These are phyloP conservation scores for Chondrostereum purpureum DNA, from an alignment of 1,284 basidiomycete genomes.

Conservation along the genomic window DNA sequence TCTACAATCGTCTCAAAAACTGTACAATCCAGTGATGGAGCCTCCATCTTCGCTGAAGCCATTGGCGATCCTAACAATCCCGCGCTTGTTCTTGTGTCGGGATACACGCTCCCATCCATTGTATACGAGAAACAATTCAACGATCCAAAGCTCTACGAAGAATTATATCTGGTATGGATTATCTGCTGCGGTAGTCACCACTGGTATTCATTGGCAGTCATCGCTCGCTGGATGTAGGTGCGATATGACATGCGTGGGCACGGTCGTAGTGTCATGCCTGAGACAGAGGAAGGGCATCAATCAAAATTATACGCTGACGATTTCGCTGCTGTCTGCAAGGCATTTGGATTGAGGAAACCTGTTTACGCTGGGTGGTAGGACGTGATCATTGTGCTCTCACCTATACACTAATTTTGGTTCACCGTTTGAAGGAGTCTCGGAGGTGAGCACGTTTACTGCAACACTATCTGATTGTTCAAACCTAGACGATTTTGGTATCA, in stretches of 20 bases:
- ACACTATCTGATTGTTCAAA: neutral
- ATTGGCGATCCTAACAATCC: constrained; percentile 26
- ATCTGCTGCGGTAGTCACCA: no score
- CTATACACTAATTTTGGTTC: neutral
- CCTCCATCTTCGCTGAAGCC: constrained; percentile 22
- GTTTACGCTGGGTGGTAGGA: constrained; percentile 23
- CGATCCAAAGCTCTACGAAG: constrained; percentile 20
- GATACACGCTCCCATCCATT: constrained; percentile 22
- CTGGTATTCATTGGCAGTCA: neutral
- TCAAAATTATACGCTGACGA: constrained; percentile 21
- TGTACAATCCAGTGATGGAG: constrained; percentile 13
- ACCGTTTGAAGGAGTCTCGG: constrained; percentile 6
- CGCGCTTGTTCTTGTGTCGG: constrained; percentile 28
- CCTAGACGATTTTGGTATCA: no score
- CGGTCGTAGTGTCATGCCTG: constrained; percentile 20
- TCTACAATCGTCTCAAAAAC: constrained; percentile 5
- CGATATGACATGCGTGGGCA: constrained; percentile 27
- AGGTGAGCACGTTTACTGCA: constrained; percentile 1
- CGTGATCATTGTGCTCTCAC: no score
- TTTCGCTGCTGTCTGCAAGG: constrained; percentile 19
- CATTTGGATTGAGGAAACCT: constrained; percentile 18
- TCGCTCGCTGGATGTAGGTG: constrained; percentile 18
- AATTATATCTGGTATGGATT: constrained; percentile 23
- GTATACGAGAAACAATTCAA: constrained; percentile 26
- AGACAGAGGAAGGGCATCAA: constrained; percentile 14